Evolutionary conservation across 805 yeast species (phyloP).

Genomic region (Candida stauntonica): DNA sequence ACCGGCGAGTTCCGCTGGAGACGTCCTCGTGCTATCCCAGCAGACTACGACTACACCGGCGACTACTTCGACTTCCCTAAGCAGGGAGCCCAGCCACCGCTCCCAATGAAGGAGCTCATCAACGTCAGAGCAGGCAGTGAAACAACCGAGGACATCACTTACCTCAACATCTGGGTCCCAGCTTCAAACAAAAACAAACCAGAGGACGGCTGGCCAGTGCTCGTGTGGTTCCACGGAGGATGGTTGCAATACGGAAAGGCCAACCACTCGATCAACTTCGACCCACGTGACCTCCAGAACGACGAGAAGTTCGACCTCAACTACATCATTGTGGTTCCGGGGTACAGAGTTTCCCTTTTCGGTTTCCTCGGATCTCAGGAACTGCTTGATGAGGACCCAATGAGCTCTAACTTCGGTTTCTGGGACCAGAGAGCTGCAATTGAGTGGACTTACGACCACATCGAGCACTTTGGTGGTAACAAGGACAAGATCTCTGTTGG

Average conservation of each 20-base stretch:
- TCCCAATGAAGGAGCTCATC: slow-evolving; percentile 10
- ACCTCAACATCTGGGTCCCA: slow-evolving; percentile 38
- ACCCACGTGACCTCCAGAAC: slow-evolving; percentile 16
- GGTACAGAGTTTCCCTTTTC: slow-evolving; percentile 38
- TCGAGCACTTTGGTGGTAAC: slow-evolving; percentile 44
- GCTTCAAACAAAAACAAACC: slow-evolving; percentile 26
- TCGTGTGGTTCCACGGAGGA: slow-evolving; percentile 41
- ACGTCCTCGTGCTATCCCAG: slow-evolving; percentile 31
- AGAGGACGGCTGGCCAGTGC: slow-evolving; percentile 40
- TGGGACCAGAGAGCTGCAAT: slow-evolving; percentile 45
- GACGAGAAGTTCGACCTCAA: slow-evolving; percentile 28
- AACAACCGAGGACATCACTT: slow-evolving; percentile 31
- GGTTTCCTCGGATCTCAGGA: slow-evolving; percentile 32
- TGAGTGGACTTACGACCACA: slow-evolving; percentile 42
- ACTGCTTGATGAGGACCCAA: slow-evolving; percentile 26
- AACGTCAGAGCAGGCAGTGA: slow-evolving; percentile 10
- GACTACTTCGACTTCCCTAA: slow-evolving; percentile 30
- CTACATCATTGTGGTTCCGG: slow-evolving; percentile 33
- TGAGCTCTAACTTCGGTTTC: slow-evolving; percentile 24
- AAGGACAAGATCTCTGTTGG: slow-evolving; percentile 38
- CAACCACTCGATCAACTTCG: slow-evolving; percentile 14
- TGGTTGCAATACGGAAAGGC: slow-evolving; percentile 32
- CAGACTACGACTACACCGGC: slow-evolving; percentile 35
- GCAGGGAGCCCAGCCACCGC: slow-evolving; percentile 11
- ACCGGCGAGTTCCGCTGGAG: slow-evolving; percentile 31